Evolutionary conservation across 2,329 filamentous ascomycete genomes (phyloP).

Genomic region (Daldinia eschscholtzii): DNA sequence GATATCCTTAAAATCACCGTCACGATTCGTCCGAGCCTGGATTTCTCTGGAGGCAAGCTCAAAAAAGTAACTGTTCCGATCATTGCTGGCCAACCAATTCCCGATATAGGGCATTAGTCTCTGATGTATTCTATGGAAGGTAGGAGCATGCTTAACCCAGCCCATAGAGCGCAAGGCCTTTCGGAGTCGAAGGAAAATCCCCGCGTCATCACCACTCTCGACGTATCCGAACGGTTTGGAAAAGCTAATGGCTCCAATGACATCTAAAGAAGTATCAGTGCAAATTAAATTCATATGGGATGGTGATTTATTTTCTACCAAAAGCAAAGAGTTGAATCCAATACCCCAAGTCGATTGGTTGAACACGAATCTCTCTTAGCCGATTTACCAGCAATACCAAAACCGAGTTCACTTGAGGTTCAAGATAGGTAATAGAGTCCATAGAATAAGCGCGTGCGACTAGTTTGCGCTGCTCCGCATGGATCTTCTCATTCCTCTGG

Average conservation of each 20-base stretch:
- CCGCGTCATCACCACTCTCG: conserved; percentile 27
- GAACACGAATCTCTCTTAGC: not conserved
- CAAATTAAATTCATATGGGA: not conserved
- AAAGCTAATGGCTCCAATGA: conserved; percentile 38
- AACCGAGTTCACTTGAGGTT: conserved; percentile 30
- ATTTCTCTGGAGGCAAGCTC: conserved; percentile 30
- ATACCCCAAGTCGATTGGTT: conserved; percentile 8
- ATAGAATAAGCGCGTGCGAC: conserved; percentile 40
- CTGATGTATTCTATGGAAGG: not conserved
- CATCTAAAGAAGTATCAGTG: conserved; percentile 16
- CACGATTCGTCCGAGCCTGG: not conserved
- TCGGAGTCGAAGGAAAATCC: conserved; percentile 27
- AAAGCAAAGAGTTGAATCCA: conserved; percentile 7
- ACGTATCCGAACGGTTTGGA: conserved; percentile 38
- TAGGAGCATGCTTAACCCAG: not conserved
- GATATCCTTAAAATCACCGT: not conserved
- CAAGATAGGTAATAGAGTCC: conserved; percentile 38
- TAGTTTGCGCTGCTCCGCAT: conserved; percentile 35
- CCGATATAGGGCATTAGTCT: conserved; percentile 28
- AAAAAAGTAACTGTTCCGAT: conserved; percentile 41
- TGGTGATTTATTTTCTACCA: not conserved
- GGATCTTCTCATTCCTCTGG: conserved; percentile 38
- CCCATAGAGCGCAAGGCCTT: not conserved
- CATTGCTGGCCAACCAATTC: conserved; percentile 36
- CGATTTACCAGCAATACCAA: not conserved